A percentile compares a stretch with the other conserved stretches of the same genome.
These are phyloP conservation scores for Thoreauomyces humboldtii DNA, from an alignment of 192 early-diverging fungal genomes.

Conservation along the genomic window DNA sequence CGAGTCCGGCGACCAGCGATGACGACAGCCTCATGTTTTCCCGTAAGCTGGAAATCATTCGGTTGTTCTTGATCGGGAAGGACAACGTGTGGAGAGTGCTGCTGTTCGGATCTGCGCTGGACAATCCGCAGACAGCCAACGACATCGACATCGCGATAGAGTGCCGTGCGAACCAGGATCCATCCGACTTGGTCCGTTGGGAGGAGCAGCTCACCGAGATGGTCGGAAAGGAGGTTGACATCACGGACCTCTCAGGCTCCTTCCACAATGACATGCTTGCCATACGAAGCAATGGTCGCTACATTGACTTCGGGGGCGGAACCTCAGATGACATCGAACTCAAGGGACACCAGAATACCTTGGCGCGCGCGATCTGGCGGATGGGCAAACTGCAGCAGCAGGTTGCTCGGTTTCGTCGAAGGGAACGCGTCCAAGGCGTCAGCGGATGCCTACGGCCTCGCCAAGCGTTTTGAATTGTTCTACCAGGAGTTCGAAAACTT, in stretches of 20 bases:
- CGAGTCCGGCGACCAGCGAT: background rate
- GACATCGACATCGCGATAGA: background rate
- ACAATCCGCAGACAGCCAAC: background rate
- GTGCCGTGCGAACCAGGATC: background rate
- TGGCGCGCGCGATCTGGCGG: background rate
- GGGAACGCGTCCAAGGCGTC: background rate
- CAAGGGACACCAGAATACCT: background rate
- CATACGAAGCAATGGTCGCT: slow-evolving; percentile 1
- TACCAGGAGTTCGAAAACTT: slow-evolving; percentile 7
- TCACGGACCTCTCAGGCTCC: background rate
- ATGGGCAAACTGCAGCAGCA: background rate
- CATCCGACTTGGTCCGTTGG: background rate
- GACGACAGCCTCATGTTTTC: background rate
- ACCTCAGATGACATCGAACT: background rate
- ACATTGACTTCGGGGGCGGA: background rate
- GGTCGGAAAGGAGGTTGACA: background rate
- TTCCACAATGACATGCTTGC: slow-evolving; percentile 5
- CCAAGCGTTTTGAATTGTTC: slow-evolving; percentile 7
- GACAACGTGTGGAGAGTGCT: background rate
- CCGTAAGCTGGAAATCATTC: background rate
- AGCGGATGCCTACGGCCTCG: background rate
- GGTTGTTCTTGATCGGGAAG: background rate
- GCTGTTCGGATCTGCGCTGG: background rate
- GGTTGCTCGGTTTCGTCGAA: background rate
- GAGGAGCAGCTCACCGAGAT: background rate